Evolutionary conservation across 305 asterid genomes (phyloP), one percentile per base, ranked within the genome.

Genomic region (Fraxinus ornus): DNA sequence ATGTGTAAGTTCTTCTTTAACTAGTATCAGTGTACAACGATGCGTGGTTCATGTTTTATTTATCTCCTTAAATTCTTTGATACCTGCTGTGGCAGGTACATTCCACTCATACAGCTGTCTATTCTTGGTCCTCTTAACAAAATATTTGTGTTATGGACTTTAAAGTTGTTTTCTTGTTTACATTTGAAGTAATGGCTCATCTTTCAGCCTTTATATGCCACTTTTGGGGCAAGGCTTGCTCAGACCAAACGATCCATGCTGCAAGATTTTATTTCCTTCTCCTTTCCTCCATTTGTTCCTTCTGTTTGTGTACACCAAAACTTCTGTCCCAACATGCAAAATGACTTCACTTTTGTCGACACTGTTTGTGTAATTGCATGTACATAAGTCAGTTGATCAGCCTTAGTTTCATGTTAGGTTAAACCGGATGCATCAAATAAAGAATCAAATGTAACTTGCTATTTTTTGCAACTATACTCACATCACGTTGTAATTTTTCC

Each of bases 1-100:
- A 88, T 86, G 87, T 88, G 99, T 96, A 89, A 91, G 98, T 87
- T 66, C 55, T 73, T 79, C 68, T 78, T 39, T 36, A 26, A 33
- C n/a, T 13, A 74, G 71, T 73, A 44, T 49, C 75, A 9, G n/a
- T 22, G 37, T 66, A 39, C 71, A 33, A 37, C 47, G 8, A 49
- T 37, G 33, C 10, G 17, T 3, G 10, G 32, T 62, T 21, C 72
- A 22, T 24, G 17, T 24, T 24, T 7, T 22, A 64, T 22, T 24
- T 64, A 64, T 8, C 7, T 64, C 35, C 35, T 24, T 8, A 64
- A 4, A 64, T 64, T 64, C 73, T 64, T 64, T 64, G 73, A 24
- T 64, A 24, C 17, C 28, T 60, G 26, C 35, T 64, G n/a, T 64
- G 7, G 52, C 13, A 24, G 73, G n/a, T 7, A 21, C 28, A 60